Percentiles rank a stretch among this genome's conserved stretches.
Conservation (phyloP, 768 basidiomycete genomes). For the Leccinellum luteum region DNA sequence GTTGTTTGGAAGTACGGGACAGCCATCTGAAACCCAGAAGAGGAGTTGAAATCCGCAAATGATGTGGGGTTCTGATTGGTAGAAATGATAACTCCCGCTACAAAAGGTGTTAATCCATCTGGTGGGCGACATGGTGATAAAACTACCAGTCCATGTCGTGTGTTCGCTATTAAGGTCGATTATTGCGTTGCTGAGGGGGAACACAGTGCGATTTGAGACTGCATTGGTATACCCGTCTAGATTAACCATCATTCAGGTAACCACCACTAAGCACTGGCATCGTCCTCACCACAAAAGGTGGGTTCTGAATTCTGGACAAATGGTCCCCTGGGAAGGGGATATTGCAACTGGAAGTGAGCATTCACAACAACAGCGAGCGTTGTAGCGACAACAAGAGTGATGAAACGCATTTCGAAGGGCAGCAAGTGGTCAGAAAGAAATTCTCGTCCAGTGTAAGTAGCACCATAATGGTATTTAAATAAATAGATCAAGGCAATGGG, state of each 20-base stretch:
- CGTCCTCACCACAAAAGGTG: slow-evolving; percentile 61
- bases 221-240: slow-evolving; percentile 62
- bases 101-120: slow-evolving; percentile 1
- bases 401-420: slow-evolving; percentile 32
- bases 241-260: background rate
- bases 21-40: slow-evolving; percentile 33
- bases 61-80: slow-evolving; percentile 56
- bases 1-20: slow-evolving; percentile 48
- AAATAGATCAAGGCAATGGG: background rate
- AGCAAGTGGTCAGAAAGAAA: background rate
- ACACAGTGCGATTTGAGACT: slow-evolving; percentile 57
- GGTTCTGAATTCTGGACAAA: slow-evolving; percentile 62
- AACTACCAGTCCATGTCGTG: slow-evolving; percentile 52
- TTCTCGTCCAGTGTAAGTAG: background rate
- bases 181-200: slow-evolving; percentile 64
- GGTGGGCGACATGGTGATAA: background rate
- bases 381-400: slow-evolving; percentile 36
- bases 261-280: background rate
- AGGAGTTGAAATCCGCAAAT: slow-evolving; percentile 60
- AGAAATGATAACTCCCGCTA: slow-evolving; percentile 56
- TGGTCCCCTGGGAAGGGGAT: slow-evolving; percentile 66
- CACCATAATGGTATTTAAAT: slow-evolving; percentile 8
- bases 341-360: slow-evolving; percentile 82
- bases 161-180: slow-evolving; percentile 68
- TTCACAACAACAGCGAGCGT: slow-evolving; percentile 41